Evolutionary conservation across 345 rosid genomes (phyloP).

Genomic region (Linum tenue): DNA sequence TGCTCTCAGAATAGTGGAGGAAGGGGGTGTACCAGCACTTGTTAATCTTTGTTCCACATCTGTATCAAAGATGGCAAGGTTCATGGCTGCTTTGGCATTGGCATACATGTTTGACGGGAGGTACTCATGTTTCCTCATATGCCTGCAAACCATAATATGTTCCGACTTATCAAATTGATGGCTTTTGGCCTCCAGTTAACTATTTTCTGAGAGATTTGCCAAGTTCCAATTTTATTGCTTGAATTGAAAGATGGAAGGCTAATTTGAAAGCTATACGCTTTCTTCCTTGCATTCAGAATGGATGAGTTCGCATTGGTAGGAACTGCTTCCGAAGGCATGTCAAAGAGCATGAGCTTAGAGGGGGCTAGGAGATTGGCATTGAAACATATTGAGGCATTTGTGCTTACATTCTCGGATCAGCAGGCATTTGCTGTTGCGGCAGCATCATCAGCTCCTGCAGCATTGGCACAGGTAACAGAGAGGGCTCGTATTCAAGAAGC

Average conservation of each 20-base stretch:
- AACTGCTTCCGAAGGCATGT: conserved; percentile 53
- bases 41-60: conserved; percentile 66
- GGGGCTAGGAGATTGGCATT: conserved; percentile 73
- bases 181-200: not conserved
- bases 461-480: conserved; percentile 77
- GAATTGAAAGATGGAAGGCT: not conserved
- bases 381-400: conserved; percentile 61
- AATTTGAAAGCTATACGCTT: not conserved
- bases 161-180: not conserved
- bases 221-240: not conserved
- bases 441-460: conserved; percentile 65
- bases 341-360: conserved; percentile 64
- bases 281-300: conserved; percentile 39
- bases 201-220: not conserved
- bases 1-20: conserved; percentile 73
- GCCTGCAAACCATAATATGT: not conserved
- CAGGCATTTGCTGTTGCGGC: conserved; percentile 62
- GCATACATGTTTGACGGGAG: conserved; percentile 83
- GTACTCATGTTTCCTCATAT: conserved; percentile 19
- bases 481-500: conserved; percentile 91
- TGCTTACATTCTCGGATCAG: conserved; percentile 52
- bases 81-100: conserved; percentile 79
- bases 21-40: conserved; percentile 74
- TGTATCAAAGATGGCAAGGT: conserved; percentile 69
- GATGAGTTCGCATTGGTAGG: conserved; percentile 60